These are phyloP conservation scores for Cantharellus cinnabarinus DNA, from an alignment of 768 basidiomycete species.

Conservation along the genomic window DNA sequence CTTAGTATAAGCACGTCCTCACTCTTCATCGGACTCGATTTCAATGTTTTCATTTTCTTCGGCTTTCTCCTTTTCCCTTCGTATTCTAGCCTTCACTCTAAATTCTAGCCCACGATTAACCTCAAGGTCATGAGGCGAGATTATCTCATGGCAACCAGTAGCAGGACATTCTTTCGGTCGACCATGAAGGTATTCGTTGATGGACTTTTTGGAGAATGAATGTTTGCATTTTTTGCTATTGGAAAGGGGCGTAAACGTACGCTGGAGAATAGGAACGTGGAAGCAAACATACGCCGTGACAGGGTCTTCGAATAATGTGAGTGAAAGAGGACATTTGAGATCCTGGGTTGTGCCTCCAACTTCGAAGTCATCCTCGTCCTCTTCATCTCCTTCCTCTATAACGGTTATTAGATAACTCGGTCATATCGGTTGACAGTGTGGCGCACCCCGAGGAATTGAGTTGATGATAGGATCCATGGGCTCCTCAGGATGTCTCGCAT, in stretches of 20 bases:
- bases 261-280: not conserved
- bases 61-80: not conserved
- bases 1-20: too few relatives aligned
- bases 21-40: not conserved
- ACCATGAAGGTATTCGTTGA: constrained; percentile 14
- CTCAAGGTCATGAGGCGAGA: constrained; percentile 6
- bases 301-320: constrained; percentile 46
- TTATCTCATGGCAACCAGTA: constrained; percentile 13
- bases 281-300: constrained; percentile 48
- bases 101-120: constrained; percentile 3
- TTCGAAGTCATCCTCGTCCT: constrained; percentile 77
- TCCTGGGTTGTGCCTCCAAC: constrained; percentile 70
- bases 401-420: not conserved
- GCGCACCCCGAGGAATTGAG: constrained; percentile 45
- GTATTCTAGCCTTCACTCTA: constrained; percentile 2
- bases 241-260: not conserved
- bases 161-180: constrained; percentile 15
- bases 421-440: not conserved
- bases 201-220: constrained; percentile 57
- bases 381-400: constrained; percentile 59
- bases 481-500: constrained; percentile 39
- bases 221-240: constrained; percentile 51
- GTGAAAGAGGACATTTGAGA: constrained; percentile 67
- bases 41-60: not conserved
- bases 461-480: constrained; percentile 63